A percentile compares a stretch with the other conserved stretches of the same genome.
phyloP scores from a whole-genome alignment of 768 basidiomycete species.

The Rhodocollybia butyracea region DNA sequence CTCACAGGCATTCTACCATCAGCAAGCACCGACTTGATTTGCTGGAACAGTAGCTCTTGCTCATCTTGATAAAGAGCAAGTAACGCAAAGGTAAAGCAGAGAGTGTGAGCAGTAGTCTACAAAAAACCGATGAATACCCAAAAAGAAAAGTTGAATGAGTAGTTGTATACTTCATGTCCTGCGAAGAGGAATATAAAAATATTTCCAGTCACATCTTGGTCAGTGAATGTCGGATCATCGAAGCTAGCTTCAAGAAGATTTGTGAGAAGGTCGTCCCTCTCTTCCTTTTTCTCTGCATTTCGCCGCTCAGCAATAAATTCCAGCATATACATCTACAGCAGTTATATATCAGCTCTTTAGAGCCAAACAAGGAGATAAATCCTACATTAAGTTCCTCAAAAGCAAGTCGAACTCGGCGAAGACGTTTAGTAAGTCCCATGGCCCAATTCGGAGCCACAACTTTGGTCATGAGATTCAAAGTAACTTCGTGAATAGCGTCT shows the following conservation, averaged over 20 bases:
- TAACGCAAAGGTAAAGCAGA: too few relatives aligned
- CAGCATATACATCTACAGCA: conserved; percentile 44
- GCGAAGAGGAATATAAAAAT: conserved; percentile 52
- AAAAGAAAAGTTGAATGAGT: conserved; percentile 1
- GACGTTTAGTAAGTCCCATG: conserved; percentile 29
- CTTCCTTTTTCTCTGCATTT: conserved; percentile 28
- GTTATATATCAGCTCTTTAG: too few relatives aligned
- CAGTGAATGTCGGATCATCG: conserved; percentile 10
- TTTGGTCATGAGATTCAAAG: conserved; percentile 33
- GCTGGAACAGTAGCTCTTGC: conserved; percentile 32
- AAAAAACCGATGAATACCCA: conserved; percentile 8
- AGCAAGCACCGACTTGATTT: conserved; percentile 28
- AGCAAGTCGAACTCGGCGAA: conserved; percentile 29
- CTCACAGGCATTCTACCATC: conserved; percentile 29
- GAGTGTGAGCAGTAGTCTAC: too few relatives aligned
- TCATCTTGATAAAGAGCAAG: too few relatives aligned
- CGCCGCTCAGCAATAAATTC: conserved; percentile 53
- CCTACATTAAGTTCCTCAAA: conserved; percentile 44
- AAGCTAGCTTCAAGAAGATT: conserved; percentile 49
- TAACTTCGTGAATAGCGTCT: conserved; percentile 42
- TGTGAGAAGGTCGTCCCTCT: conserved; percentile 49
- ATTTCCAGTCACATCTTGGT: conserved; percentile 28
- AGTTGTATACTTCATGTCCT: conserved; percentile 61
- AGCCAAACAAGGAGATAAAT: too few relatives aligned
- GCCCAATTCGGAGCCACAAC: conserved; percentile 37